Conservation (phyloP, 2,329 filamentous ascomycete species). For the Triangularia verruculosa region DNA sequence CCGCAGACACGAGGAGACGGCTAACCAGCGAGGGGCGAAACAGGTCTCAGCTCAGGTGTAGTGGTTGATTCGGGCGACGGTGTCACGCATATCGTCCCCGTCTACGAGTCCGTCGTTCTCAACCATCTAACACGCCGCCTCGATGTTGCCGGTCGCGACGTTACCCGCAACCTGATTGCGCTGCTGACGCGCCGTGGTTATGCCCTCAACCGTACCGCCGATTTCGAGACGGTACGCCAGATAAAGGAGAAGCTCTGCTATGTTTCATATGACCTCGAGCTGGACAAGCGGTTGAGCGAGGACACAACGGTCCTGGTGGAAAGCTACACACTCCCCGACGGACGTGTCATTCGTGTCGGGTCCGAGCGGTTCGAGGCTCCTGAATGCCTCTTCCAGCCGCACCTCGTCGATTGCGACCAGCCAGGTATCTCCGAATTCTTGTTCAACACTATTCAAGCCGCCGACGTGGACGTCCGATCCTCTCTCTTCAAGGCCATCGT, state of each 20-base stretch:
- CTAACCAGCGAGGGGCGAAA: background rate
- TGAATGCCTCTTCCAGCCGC: slow-evolving; percentile 97
- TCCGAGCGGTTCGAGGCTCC: slow-evolving; percentile 97
- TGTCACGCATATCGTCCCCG: slow-evolving; percentile 97
- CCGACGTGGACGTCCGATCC: slow-evolving; percentile 90
- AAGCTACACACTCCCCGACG: slow-evolving; percentile 95
- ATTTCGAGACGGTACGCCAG: slow-evolving; percentile 97
- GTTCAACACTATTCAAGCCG: slow-evolving; percentile 97
- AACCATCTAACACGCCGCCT: slow-evolving; percentile 93
- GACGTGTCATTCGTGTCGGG: slow-evolving; percentile 91
- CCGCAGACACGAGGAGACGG: background rate
- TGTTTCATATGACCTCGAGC: slow-evolving; percentile 94
- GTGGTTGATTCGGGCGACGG: slow-evolving; percentile 98
- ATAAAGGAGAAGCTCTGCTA: slow-evolving; percentile 99
- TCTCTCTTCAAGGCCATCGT: slow-evolving; percentile 97
- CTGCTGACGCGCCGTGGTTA: slow-evolving; percentile 91
- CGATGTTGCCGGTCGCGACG: slow-evolving; percentile 93
- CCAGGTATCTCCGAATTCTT: slow-evolving; percentile 95
- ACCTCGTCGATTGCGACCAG: slow-evolving; percentile 95
- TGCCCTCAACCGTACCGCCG: slow-evolving; percentile 93
- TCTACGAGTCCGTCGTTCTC: slow-evolving; percentile 96
- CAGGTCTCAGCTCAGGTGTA: slow-evolving; percentile 86
- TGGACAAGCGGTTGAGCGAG: slow-evolving; percentile 93
- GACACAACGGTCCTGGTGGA: slow-evolving; percentile 97
- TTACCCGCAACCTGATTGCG: slow-evolving; percentile 96